Percentiles rank a stretch among this genome's conserved stretches.
Evolutionary conservation across 106 monocot genomes (phyloP).

Genomic region (Dendrobium officinale): DNA sequence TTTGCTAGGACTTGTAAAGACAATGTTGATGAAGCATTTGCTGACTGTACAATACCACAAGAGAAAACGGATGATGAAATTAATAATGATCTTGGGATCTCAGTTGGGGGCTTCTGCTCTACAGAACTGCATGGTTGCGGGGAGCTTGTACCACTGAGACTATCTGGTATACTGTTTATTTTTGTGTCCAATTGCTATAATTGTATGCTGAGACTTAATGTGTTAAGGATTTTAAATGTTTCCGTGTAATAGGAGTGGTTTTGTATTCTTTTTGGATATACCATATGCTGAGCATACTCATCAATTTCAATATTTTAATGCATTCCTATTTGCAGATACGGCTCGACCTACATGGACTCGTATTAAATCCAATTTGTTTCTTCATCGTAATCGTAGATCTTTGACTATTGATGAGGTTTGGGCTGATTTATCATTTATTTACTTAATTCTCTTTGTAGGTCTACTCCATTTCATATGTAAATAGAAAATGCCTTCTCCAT

Average conservation of each 20-base stretch:
- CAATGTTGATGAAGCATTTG: conserved; percentile 70
- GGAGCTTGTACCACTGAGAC: conserved; percentile 18
- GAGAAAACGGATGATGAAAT: conserved; percentile 90
- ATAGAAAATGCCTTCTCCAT: background rate
- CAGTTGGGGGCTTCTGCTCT: conserved; percentile 58
- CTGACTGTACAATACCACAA: conserved; percentile 85
- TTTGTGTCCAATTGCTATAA: background rate
- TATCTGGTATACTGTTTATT: conserved; percentile 28
- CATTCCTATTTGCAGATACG: conserved; percentile 25
- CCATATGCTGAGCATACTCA: background rate
- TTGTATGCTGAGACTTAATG: background rate
- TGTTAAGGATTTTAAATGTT: background rate
- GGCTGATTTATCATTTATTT: background rate
- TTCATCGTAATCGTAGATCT: conserved; percentile 69
- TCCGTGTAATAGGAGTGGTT: background rate
- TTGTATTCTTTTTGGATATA: background rate
- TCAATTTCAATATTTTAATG: background rate
- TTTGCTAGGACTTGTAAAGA: conserved; percentile 88
- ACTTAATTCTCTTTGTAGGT: background rate
- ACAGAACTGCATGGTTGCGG: conserved; percentile 8
- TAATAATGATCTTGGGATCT: conserved; percentile 79
- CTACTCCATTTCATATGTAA: background rate
- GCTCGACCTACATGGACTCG: conserved; percentile 39
- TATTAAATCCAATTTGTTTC: conserved; percentile 71
- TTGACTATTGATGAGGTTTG: conserved; percentile 92